Base-by-base conservation (phyloP, 2,329 filamentous ascomycete genomes). In the Neofusicoccum kwambonambiense region DNA sequence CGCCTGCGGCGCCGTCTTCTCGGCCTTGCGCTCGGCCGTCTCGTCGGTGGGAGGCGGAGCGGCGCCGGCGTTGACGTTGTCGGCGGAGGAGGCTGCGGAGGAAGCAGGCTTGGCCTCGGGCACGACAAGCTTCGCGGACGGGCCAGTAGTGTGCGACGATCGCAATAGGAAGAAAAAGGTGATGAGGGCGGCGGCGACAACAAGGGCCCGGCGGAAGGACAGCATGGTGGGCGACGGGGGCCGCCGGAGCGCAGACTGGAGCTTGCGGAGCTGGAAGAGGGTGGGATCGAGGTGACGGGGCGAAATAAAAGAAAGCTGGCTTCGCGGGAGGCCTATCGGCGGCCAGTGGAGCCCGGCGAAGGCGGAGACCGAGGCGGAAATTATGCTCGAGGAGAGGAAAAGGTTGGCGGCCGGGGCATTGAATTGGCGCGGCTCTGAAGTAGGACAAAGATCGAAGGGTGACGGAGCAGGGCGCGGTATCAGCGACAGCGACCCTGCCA, bases 201-300 rank as follows among this genome's bases (percentile, higher is more conserved):
- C 80, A 68, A 96, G 77, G 73, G 90, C 90, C 78, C 90, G 89
- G 73, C 88, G 87, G 74, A 91, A 91, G 73, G 90, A 90, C 76
- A 93, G 84, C 92, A 96, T 96, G 66, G 73, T 80, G 74, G 67
- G 63, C 63, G 42, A 34, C 45, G 35, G 45, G 17, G 50, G 51
- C 52, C 52, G 52, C 41, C 37, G 52, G 63, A 51, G 62, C 54
- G 62, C 50, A 50, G 51, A 42, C n/a, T 64, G 62, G 52, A 57
- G 45, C 39, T 52, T 62, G 60, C 42, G 27, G 37, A 31, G n/a
- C 37, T 45, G 62, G 34, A 17, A 34, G 41, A 27, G 50, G 51
- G 42, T 17, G 62, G n/a, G 17, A 11, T 12, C 15, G 62, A 22
- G 52, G 52, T 17, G 31, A 7, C 13, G 19, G 15, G 19, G 39